These are phyloP conservation scores for Phytophthora boehmeriae DNA, from an alignment of 352 stramenopile species.

Conservation along the genomic window DNA sequence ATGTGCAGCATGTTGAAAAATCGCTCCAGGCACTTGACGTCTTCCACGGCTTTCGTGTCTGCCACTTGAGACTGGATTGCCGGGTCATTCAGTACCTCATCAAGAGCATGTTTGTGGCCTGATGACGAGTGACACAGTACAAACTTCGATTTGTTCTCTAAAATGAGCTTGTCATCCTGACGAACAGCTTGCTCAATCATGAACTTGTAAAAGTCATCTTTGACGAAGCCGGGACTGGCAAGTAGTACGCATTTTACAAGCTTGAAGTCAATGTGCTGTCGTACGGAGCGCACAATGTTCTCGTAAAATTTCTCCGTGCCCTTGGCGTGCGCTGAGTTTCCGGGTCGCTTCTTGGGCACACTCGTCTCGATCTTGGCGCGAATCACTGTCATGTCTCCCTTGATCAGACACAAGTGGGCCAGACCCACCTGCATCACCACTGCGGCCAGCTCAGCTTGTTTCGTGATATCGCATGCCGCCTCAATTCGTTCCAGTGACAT, in stretches of 20 bases:
- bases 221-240: slow-evolving; percentile 96
- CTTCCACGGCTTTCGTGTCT: slow-evolving; percentile 94
- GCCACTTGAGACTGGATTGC: slow-evolving; percentile 92
- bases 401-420: slow-evolving; percentile 98
- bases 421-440: slow-evolving; percentile 97
- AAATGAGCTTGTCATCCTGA: slow-evolving; percentile 93
- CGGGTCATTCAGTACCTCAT: slow-evolving; percentile 96
- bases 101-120: slow-evolving; percentile 97
- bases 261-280: slow-evolving; percentile 96
- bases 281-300: slow-evolving; percentile 95
- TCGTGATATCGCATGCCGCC: slow-evolving; percentile 93
- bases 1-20: slow-evolving; percentile 98
- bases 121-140: slow-evolving; percentile 94
- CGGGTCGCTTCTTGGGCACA: slow-evolving; percentile 97
- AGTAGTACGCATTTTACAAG: slow-evolving; percentile 97
- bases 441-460: slow-evolving; percentile 94
- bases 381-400: slow-evolving; percentile 95
- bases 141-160: slow-evolving; percentile 98
- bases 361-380: slow-evolving; percentile 95
- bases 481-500: slow-evolving; percentile 97
- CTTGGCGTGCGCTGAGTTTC: slow-evolving; percentile 94
- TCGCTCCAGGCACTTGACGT: slow-evolving; percentile 91
- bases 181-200: slow-evolving; percentile 92
- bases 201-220: slow-evolving; percentile 98
- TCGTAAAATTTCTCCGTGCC: slow-evolving; percentile 96